These are phyloP conservation scores for Geranomyces michiganensis DNA, from an alignment of 192 early-diverging fungal genomes.

Conservation along the genomic window DNA sequence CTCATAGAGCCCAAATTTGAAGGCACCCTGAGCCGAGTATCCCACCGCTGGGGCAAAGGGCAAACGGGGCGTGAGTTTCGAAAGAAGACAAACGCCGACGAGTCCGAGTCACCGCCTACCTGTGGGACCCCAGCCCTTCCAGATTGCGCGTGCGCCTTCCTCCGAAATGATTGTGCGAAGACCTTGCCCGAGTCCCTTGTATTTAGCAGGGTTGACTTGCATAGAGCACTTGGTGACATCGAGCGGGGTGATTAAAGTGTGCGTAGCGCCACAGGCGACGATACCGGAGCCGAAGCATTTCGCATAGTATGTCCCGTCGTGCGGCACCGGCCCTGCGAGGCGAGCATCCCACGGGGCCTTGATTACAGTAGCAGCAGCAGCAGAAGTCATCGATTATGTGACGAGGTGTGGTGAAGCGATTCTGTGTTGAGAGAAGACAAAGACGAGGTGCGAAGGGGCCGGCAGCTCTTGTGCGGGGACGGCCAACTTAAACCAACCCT, in stretches of 20 bases:
- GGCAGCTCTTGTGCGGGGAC: too few relatives aligned
- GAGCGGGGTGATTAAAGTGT: slow-evolving; percentile 60
- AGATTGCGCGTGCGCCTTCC: slow-evolving; percentile 74
- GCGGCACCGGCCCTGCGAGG: slow-evolving; percentile 41
- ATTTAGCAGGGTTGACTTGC: slow-evolving; percentile 34
- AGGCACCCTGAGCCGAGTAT: slow-evolving; percentile 83
- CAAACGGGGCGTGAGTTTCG: background rate
- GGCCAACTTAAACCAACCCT: too few relatives aligned
- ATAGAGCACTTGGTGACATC: slow-evolving; percentile 42
- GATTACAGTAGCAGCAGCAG: background rate
- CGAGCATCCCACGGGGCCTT: slow-evolving; percentile 33
- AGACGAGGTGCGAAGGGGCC: too few relatives aligned
- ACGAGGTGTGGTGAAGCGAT: too few relatives aligned
- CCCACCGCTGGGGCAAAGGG: slow-evolving; percentile 50
- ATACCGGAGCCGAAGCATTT: slow-evolving; percentile 61
- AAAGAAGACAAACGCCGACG: too few relatives aligned
- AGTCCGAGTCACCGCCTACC: background rate
- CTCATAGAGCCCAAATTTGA: slow-evolving; percentile 91
- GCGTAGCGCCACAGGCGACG: slow-evolving; percentile 69
- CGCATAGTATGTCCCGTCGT: slow-evolving; percentile 54
- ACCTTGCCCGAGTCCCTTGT: slow-evolving; percentile 39
- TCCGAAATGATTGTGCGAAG: slow-evolving; percentile 48
- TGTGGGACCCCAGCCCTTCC: slow-evolving; percentile 76
- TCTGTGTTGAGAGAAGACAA: too few relatives aligned
- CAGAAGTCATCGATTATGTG: too few relatives aligned